Evolutionary conservation across 257 asterid species (phyloP), one percentile per base, ranked within the genome.

Genomic region (Nemophila menziesii): DNA sequence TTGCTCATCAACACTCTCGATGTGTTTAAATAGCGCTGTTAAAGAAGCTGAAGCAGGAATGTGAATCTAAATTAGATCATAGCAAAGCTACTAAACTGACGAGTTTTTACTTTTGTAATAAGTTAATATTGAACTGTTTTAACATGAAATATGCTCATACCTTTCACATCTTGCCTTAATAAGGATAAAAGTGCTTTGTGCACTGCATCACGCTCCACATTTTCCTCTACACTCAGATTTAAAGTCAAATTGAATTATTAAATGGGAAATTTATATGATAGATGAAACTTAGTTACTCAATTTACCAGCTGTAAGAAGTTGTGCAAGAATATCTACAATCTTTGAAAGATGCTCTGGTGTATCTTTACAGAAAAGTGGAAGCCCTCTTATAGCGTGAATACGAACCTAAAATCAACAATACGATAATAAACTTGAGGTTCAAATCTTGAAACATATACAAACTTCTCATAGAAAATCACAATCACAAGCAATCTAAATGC

Each of bases 171-270:
- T 63, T 86, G 96, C 80, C 94, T 79, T 63, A 86, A 61, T 44
- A 86, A 75, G 67, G 94, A 82, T 55, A 86, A 42, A 54, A 86
- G 92, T n/a, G 96, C 93, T 66, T 86, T 86, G 52, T 79, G 73
- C 20, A 82, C 94, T 3, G 96, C 96, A 77, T 86, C 96, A 15
- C 96, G 96, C 80, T 86, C 96, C 66, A 86, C 93, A 47, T 82
- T 86, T 67, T 86, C 94, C 68, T 79, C 96, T 86, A 60, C 49
- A 53, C n/a, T 42, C 33, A 42, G 53, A 33, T 44, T 34, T 47
- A 17, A 48, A 48, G 24, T 40, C 43, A 71, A 5, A 48, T 15
- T 36, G 22, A 21, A 8, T 49, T 21, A n/a, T 44, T 24, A 48
- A 2, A 11, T 1, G 36, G 15, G 47, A 33, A 20, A 43, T 47